Conservation (phyloP, 192 early-diverging fungal species). For the Mortierella antarctica region DNA sequence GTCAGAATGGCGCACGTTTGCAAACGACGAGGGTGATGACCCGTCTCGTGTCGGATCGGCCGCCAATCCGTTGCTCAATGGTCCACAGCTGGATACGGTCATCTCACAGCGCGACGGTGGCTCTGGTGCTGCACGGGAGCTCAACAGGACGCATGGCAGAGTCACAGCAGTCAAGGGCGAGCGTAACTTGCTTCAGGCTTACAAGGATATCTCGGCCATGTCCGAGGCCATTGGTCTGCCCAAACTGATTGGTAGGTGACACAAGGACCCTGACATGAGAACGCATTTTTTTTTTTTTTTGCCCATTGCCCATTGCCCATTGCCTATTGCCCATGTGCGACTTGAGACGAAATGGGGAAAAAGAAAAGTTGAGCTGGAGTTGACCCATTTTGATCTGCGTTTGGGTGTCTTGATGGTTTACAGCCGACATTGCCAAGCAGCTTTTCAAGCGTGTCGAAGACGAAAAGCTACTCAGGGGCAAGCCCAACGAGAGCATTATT, state of each 20-base stretch:
- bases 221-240: slow-evolving; percentile 84
- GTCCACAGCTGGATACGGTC: slow-evolving; percentile 84
- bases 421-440: slow-evolving; percentile 83
- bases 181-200: slow-evolving; percentile 78
- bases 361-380: background rate
- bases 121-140: slow-evolving; percentile 71
- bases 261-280: no score
- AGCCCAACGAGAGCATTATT: slow-evolving; percentile 83
- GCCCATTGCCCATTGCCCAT: background rate
- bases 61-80: slow-evolving; percentile 80
- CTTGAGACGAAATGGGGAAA: background rate
- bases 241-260: slow-evolving; percentile 63
- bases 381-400: background rate
- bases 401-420: background rate
- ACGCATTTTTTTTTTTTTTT: background rate
- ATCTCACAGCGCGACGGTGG: slow-evolving; percentile 85
- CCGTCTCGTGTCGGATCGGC: slow-evolving; percentile 92
- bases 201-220: slow-evolving; percentile 82
- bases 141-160: slow-evolving; percentile 79
- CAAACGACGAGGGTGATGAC: slow-evolving; percentile 90
- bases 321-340: background rate
- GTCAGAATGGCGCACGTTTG: slow-evolving; percentile 97
- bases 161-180: slow-evolving; percentile 79
- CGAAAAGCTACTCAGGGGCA: slow-evolving; percentile 83
- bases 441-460: slow-evolving; percentile 89